phyloP scores from a whole-genome alignment of 2,329 filamentous ascomycete species.

The Penicillium sp. region DNA sequence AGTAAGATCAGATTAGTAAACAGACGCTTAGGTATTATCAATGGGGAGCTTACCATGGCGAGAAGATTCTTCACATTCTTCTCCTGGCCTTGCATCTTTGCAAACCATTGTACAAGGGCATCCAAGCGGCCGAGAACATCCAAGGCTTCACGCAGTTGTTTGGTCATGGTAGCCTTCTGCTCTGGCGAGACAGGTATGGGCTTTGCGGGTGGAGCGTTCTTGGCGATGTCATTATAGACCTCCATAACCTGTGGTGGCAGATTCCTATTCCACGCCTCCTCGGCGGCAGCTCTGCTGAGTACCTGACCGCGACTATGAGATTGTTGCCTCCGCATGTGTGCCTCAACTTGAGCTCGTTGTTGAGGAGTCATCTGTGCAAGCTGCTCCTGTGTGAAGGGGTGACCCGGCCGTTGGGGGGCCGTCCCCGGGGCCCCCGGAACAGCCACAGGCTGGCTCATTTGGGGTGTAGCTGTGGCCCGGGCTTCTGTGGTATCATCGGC shows the following conservation, averaged over 20 bases:
- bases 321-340: constrained; percentile 37
- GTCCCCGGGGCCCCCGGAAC: constrained; percentile 19
- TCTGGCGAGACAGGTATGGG: constrained; percentile 39
- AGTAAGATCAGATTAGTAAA: constrained; percentile 14
- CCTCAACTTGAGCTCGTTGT: constrained; percentile 41
- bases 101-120: constrained; percentile 40
- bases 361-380: constrained; percentile 42
- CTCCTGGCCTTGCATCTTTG: constrained; percentile 42
- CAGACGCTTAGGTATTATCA: background rate
- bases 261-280: constrained; percentile 39
- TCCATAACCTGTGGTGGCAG: constrained; percentile 41
- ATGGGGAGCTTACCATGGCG: constrained; percentile 35
- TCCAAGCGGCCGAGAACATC: constrained; percentile 47
- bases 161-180: constrained; percentile 38
- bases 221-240: constrained; percentile 39
- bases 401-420: constrained; percentile 21
- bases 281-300: constrained; percentile 34
- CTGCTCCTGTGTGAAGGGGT: constrained; percentile 36
- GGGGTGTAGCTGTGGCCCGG: constrained; percentile 38
- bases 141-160: constrained; percentile 41
- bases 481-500: constrained; percentile 49
- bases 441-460: constrained; percentile 23
- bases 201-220: constrained; percentile 30
- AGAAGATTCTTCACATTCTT: constrained; percentile 37
- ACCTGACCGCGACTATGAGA: constrained; percentile 30